Evolutionary conservation across 768 basidiomycete genomes (phyloP).

Genomic region (Sarcodon aspratus): DNA sequence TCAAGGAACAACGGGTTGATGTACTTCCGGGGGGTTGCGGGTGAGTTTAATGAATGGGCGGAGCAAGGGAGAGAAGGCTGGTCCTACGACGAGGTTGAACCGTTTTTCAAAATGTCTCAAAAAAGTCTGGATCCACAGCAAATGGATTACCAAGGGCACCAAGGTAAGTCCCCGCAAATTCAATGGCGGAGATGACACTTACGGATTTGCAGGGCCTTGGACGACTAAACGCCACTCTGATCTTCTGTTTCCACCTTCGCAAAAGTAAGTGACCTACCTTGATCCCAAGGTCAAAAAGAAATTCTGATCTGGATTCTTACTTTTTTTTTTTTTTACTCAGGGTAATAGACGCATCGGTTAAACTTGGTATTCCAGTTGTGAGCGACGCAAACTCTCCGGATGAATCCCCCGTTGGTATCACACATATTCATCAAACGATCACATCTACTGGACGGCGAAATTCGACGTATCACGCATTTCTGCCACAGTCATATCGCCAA

Average conservation of each 20-base stretch:
- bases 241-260: no score
- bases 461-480: slow-evolving; percentile 12
- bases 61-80: slow-evolving; percentile 20
- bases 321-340: not conserved
- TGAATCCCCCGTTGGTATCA: slow-evolving; percentile 9
- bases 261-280: no score
- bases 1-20: slow-evolving; percentile 33
- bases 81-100: slow-evolving; percentile 21
- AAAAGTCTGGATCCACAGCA: not conserved
- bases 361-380: slow-evolving; percentile 10
- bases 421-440: slow-evolving; percentile 12
- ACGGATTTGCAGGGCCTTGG: no score
- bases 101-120: slow-evolving; percentile 24
- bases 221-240: no score
- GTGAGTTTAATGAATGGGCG: slow-evolving; percentile 20
- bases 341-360: slow-evolving; percentile 8
- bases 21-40: slow-evolving; percentile 18
- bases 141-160: no score
- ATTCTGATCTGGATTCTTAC: no score
- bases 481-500: slow-evolving; percentile 6
- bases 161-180: no score
- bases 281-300: no score
- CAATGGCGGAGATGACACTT: no score
- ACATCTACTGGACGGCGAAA: slow-evolving; percentile 8
- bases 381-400: slow-evolving; percentile 12